Evolutionary conservation across 176 grass and related monocot genomes (phyloP), one percentile per base, ranked within the genome.

Genomic region (Chrysopogon serrulatus): DNA sequence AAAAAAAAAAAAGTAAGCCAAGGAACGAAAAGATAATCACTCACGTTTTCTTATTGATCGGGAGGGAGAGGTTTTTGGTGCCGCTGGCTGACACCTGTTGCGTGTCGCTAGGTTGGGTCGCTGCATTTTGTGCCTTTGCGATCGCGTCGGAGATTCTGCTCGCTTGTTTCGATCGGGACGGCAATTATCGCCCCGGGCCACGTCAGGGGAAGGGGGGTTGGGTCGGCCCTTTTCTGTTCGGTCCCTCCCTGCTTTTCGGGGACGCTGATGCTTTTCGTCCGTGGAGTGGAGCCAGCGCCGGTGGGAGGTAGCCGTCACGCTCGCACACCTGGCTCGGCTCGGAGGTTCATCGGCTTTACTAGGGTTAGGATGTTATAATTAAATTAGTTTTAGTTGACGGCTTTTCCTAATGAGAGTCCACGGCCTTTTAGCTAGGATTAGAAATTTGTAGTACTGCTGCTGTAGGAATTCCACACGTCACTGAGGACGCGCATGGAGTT

Each of bases 91-190:
- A 73, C 84, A 90, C 67, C 79, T 90, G 74, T 86, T 71, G 35
- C 63, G 65, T 49, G 59, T 19, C 63, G 68, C 56, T 13, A 3
- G 10, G 67, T 28, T 70, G 27, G 54, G 43, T 8, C 13, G 62
- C 74, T 70, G 32, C 18, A 59, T 45, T 42, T n/a, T 51, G 54
- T 68, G 28, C 18, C 66, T 44, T 41, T 19, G 65, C 24, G 84
- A 86, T 86, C 74, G 74, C 67, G 43, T 73, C 84, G 36, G 54
- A 90, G 83, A 86, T 86, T 90, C 79, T 81, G 54, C 74, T 40
- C 6, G 63, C 35, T 62, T 30, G 36, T 27, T 42, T 26, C 61
- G 77, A 81, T 76, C 78, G 71, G 71, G 78, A 81, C 78, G 83
- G 65, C 83, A 71, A 65, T 86, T 57, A 86, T 65, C 83, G 44